Conservation (phyloP, 148 eudicot genomes). For the Nepenthes mirabilis region DNA sequence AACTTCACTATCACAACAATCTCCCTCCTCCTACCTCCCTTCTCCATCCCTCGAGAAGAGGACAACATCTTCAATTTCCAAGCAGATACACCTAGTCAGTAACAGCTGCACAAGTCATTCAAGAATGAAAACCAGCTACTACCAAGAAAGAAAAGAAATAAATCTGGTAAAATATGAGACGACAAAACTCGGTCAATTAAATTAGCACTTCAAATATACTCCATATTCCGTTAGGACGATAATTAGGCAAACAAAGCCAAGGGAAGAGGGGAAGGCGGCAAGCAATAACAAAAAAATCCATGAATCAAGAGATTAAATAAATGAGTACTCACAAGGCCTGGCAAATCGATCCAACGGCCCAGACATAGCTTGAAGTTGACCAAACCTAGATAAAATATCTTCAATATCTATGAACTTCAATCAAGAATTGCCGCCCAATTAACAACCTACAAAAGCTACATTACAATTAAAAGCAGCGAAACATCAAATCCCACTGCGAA, state of each 20-base stretch:
- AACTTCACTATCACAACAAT: no score
- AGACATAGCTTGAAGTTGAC: conserved; percentile 2
- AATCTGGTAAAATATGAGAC: no score
- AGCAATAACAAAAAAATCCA: not conserved
- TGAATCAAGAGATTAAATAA: not conserved
- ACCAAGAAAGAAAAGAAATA: no score
- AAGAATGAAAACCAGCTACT: no score
- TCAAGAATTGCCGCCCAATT: conserved; percentile 5
- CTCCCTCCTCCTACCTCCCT: no score
- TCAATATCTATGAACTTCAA: not conserved
- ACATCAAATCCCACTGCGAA: not conserved
- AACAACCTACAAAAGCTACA: conserved; percentile 11
- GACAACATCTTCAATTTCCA: no score
- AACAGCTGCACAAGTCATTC: no score
- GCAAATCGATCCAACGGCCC: conserved; percentile 14
- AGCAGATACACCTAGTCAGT: no score
- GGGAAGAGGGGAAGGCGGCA: not conserved
- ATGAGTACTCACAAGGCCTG: conserved; percentile 10
- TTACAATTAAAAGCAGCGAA: conserved; percentile 12
- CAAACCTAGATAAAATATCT: conserved; percentile 1
- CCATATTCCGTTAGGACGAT: not conserved
- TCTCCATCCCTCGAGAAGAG: no score
- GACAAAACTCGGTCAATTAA: no score
- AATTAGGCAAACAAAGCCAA: no score
- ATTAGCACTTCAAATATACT: not conserved